Percentiles rank a stretch among this genome's conserved stretches.
phyloP scores from a whole-genome alignment of 805 yeast species.

The Candida parachauliodes region DNA sequence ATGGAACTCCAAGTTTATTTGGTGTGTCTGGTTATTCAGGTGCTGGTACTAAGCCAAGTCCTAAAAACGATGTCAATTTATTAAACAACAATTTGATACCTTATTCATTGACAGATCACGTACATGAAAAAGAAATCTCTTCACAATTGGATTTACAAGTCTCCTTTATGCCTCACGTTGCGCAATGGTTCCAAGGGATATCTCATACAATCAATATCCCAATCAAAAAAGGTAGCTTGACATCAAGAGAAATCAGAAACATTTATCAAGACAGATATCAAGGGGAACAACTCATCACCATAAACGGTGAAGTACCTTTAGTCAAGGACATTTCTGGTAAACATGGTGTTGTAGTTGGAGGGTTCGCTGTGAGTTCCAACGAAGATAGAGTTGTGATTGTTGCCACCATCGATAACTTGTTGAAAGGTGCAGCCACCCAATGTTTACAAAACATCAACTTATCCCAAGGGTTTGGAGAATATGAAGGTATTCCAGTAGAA shows the following conservation, averaged over 20 bases:
- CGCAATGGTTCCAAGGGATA: conserved; percentile 99
- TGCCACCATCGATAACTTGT: conserved; percentile 91
- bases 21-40: conserved; percentile 99
- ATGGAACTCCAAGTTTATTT: conserved; percentile 78
- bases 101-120: conserved; percentile 92
- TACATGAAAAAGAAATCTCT: conserved; percentile 93
- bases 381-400: conserved; percentile 90
- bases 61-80: conserved; percentile 80
- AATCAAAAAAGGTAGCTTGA: conserved; percentile 57
- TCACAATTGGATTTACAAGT: conserved; percentile 71
- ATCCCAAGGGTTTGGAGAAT: conserved; percentile 86
- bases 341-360: conserved; percentile 94
- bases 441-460: conserved; percentile 94
- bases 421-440: conserved; percentile 99
- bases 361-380: conserved; percentile 86
- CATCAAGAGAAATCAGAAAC: conserved; percentile 79
- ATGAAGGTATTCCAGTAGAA: conserved; percentile 82
- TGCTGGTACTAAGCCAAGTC: conserved; percentile 98
- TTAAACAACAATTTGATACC: conserved; percentile 86
- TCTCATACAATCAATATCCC: conserved; percentile 91
- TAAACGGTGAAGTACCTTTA: conserved; percentile 89
- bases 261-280: conserved; percentile 84
- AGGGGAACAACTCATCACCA: conserved; percentile 79
- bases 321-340: conserved; percentile 90
- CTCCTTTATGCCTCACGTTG: conserved; percentile 96